These are phyloP conservation scores for Chaetoceros muelleri DNA, from an alignment of 108 stramenopile species.

Conservation along the genomic window DNA sequence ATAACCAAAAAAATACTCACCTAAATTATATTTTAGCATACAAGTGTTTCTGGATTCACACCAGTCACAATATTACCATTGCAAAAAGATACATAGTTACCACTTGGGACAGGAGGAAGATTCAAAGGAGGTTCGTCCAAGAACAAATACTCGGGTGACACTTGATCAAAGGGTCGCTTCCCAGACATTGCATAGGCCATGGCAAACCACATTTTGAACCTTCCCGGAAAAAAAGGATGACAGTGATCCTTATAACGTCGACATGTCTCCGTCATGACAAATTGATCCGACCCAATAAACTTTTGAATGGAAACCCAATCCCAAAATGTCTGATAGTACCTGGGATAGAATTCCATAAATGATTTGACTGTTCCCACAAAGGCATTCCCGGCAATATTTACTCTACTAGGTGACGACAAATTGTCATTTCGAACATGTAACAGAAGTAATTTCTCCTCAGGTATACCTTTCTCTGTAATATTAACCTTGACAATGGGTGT, in stretches of 20 bases:
- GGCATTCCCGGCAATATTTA: neutral
- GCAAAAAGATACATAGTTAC: neutral
- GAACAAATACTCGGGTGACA: neutral
- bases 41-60: no score
- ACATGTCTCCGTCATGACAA: neutral
- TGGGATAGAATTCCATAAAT: neutral
- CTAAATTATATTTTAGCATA: no score
- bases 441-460: neutral
- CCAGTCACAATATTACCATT: neutral
- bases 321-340: constrained; percentile 1
- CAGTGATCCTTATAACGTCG: neutral
- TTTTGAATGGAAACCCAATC: neutral
- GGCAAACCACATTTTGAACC: neutral
- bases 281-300: constrained; percentile 3
- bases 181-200: neutral
- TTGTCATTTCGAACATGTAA: neutral
- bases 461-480: neutral
- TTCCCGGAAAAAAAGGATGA: neutral
- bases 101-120: neutral
- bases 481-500: neutral
- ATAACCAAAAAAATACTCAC: no score
- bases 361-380: neutral
- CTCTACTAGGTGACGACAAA: neutral
- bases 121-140: neutral
- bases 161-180: neutral